These are phyloP conservation scores for Coix lacrymajobi DNA, from an alignment of 176 grass and related monocot genomes.

Conservation along the genomic window DNA sequence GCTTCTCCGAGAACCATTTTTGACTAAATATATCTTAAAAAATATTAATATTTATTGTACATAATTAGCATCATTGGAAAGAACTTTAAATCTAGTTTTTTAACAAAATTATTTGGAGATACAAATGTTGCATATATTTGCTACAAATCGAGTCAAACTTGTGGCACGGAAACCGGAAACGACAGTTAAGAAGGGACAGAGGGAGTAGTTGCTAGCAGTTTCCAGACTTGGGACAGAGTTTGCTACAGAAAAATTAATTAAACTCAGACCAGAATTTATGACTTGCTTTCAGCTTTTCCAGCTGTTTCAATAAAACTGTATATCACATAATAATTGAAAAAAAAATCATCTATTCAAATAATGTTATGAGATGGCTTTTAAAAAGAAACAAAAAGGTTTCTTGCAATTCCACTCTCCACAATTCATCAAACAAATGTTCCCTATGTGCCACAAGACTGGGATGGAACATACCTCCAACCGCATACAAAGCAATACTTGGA, in stretches of 20 bases:
- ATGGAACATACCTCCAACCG: constrained; percentile 63
- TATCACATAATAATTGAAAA: not conserved
- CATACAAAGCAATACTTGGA: constrained; percentile 96
- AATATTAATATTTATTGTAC: too few species aligned
- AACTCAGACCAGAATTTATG: not conserved
- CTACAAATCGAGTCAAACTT: too few species aligned
- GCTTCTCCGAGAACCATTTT: too few species aligned
- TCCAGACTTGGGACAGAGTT: not conserved
- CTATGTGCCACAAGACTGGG: constrained; percentile 3
- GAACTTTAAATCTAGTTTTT: too few species aligned
- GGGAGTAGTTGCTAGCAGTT: not conserved
- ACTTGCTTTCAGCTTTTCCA: not conserved
- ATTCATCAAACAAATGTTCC: not conserved
- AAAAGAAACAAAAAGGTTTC: not conserved
- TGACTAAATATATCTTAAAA: too few species aligned
- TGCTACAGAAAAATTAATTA: not conserved
- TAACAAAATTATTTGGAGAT: too few species aligned
- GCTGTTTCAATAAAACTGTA: not conserved
- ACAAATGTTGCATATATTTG: too few species aligned
- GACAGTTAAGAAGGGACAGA: too few species aligned
- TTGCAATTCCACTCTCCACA: not conserved
- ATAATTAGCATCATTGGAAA: too few species aligned
- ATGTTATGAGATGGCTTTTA: not conserved
- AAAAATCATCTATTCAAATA: constrained; percentile 24
- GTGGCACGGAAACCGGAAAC: too few species aligned